Base-by-base conservation (phyloP, 495 filamentous ascomycete genomes). In the Aspergillus avenaceus region DNA sequence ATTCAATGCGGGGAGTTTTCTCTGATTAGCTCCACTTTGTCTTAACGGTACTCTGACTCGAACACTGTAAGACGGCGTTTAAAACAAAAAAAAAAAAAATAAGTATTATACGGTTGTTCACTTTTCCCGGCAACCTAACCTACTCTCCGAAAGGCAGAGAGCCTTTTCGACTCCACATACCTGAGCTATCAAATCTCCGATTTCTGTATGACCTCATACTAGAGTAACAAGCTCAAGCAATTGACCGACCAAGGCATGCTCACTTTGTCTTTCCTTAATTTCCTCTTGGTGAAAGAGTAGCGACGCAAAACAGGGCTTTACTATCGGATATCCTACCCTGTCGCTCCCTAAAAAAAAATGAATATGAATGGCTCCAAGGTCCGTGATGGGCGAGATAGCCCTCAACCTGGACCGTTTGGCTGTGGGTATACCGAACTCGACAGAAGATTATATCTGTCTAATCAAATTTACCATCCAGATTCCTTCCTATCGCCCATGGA, bases 361-460 rank as follows among this genome's bases (percentile, higher is more conserved):
- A 60, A 76, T 55, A 58, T 63, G 32, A 60, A 58, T 25, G 59
- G 56, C 12, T 40, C 64, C 14, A 56, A 71, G 47, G 51, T 63
- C 41, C 66, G 57, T 5, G 53, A 54, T 32, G 65, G 60, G 40
- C 65, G 52, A 12, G 52, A 62, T 38, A 68, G 64, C 22, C 63
- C 65, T 45, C 58, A 65, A 25, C 55, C 61, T 22, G 70, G 63
- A 58, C 81, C 80, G 16, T 85, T 85, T 72, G 82, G 81, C 50
- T 85, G 82, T 85, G 63, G 54, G 82, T 77, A 11, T 11, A 54
- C 19, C 43, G 40, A 23, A 25, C 16, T 13, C 25, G 36, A 26
- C 28, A 43, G 14, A n/a, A 38, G 7, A 31, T 41, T 16, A 32
- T 34, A 23, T 44, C 47, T 31, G 25, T 55, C 62, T 67, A 53